phyloP scores from a whole-genome alignment of 345 rosid genomes.

The Eucalyptus albens region DNA sequence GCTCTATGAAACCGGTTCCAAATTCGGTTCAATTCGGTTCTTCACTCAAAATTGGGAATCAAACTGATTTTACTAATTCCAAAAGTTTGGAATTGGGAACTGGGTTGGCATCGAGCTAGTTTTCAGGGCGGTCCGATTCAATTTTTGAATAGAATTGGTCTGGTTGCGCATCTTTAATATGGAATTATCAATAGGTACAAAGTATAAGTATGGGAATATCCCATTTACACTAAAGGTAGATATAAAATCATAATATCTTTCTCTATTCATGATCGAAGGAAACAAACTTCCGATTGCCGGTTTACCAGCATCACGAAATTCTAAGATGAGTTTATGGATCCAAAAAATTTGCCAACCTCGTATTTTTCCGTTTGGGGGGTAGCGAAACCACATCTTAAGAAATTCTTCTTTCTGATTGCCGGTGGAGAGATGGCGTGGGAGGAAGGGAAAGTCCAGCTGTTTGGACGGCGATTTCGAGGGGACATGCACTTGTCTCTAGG shows the following conservation, averaged over 20 bases:
- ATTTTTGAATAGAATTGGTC: neutral
- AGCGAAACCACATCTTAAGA: neutral
- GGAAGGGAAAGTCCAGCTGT: neutral
- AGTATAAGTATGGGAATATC: neutral
- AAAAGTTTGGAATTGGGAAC: too few species aligned
- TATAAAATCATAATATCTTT: neutral
- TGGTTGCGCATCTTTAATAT: neutral
- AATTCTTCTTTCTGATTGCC: neutral
- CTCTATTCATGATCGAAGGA: neutral
- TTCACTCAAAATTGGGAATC: neutral
- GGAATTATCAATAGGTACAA: neutral
- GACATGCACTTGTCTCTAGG: neutral
- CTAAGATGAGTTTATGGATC: neutral
- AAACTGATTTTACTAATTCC: too few species aligned
- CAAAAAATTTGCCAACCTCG: neutral
- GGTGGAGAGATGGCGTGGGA: neutral
- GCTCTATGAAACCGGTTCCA: neutral
- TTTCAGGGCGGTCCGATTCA: rapidly evolving
- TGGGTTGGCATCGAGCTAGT: too few species aligned
- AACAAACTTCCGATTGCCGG: neutral
- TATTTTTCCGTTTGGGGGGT: neutral
- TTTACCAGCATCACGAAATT: neutral
- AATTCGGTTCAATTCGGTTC: too few species aligned
- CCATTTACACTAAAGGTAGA: neutral
- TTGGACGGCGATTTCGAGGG: neutral